Evolutionary conservation across 2,329 filamentous ascomycete species (phyloP).

Genomic region (Penicillium sp.): DNA sequence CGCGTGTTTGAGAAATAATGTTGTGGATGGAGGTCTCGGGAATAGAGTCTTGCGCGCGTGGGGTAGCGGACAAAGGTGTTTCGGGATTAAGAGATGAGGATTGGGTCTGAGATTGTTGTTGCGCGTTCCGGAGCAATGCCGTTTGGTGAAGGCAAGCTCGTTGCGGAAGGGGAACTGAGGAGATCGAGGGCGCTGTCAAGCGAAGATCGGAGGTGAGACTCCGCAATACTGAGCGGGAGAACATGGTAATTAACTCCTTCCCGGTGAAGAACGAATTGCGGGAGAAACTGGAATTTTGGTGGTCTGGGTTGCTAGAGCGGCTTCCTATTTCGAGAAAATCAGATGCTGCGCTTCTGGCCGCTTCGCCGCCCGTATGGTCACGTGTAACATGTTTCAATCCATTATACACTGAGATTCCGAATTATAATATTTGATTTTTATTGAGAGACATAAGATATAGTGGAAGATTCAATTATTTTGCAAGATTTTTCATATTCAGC

Average conservation of each 20-base stretch:
- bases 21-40: slow-evolving; percentile 11
- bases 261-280: slow-evolving; percentile 10
- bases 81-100: slow-evolving; percentile 31
- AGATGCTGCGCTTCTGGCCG: slow-evolving; percentile 30
- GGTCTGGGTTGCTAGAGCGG: slow-evolving; percentile 13
- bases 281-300: slow-evolving; percentile 12
- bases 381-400: slow-evolving; percentile 17
- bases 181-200: slow-evolving; percentile 22
- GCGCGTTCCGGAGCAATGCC: slow-evolving; percentile 25
- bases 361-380: slow-evolving; percentile 29
- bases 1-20: slow-evolving; percentile 22
- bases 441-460: neutral
- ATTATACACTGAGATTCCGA: neutral
- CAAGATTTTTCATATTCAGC: neutral
- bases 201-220: slow-evolving; percentile 30
- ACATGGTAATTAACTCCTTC: slow-evolving; percentile 29
- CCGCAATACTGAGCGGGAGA: slow-evolving; percentile 37
- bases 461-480: neutral
- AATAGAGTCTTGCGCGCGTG: slow-evolving; percentile 28
- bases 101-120: slow-evolving; percentile 29
- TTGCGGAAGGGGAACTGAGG: slow-evolving; percentile 29
- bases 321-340: slow-evolving; percentile 35
- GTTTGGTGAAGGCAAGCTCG: slow-evolving; percentile 47
- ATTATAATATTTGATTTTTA: neutral
- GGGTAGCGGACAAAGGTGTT: slow-evolving; percentile 28